Conservation (phyloP, 164 flowering plant species). For the Aristolochia contorta region DNA sequence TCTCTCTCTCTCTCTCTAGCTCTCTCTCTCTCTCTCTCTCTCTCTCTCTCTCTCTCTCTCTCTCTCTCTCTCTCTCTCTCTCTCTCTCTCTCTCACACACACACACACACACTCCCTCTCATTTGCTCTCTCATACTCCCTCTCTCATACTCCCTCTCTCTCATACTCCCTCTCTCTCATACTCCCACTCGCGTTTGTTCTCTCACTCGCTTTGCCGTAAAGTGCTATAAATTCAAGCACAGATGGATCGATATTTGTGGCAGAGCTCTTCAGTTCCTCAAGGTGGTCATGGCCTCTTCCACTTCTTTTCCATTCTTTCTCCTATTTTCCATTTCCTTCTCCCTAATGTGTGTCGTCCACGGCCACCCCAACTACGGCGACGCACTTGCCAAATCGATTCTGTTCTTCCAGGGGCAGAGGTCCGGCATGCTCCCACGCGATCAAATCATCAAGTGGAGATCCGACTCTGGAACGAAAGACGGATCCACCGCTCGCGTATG, state of each 20-base stretch:
- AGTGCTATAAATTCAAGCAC: not conserved
- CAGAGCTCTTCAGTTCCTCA: not conserved
- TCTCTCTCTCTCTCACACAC: too few species aligned
- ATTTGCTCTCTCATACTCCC: too few species aligned
- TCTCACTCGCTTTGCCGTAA: too few species aligned
- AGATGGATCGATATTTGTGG: not conserved
- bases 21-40: too few species aligned
- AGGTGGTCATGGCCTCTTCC: conserved; percentile 10
- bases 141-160: too few species aligned
- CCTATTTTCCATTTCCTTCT: not conserved
- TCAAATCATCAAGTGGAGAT: conserved; percentile 53
- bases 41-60: too few species aligned
- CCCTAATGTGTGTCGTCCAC: conserved; percentile 11
- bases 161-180: too few species aligned
- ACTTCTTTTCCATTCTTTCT: conserved; percentile 5
- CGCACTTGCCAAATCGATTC: conserved; percentile 56
- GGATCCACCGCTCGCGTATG: conserved; percentile 46
- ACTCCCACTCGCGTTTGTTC: too few species aligned
- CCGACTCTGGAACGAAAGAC: conserved; percentile 49
- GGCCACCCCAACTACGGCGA: conserved; percentile 54
- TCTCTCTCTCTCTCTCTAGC: too few species aligned
- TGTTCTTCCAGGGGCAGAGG: conserved; percentile 83
- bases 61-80: too few species aligned
- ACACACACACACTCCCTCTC: too few species aligned
- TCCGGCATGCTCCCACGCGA: conserved; percentile 50